phyloP scores from a whole-genome alignment of 768 basidiomycete genomes.

The Amanita jacksonii region DNA sequence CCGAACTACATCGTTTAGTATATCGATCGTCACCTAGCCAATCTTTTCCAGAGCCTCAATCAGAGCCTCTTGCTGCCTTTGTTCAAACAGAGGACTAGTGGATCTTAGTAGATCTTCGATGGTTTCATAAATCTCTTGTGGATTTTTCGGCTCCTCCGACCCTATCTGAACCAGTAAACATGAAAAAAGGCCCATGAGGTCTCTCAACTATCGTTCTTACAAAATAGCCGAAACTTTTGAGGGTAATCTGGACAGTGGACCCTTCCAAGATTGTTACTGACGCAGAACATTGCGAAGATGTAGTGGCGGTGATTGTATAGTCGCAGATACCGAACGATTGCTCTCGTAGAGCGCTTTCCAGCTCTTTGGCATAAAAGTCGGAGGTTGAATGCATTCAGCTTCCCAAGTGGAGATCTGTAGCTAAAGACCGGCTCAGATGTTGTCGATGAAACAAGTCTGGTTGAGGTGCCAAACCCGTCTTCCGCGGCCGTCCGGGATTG shows the following conservation, averaged over 20 bases:
- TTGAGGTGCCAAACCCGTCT: too few species aligned
- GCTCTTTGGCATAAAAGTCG: slow-evolving; percentile 38
- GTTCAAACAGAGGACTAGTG: slow-evolving; percentile 44
- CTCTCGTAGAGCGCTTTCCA: slow-evolving; percentile 45
- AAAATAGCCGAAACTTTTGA: slow-evolving; percentile 48
- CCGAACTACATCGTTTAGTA: too few species aligned
- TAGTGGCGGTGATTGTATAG: slow-evolving; percentile 31
- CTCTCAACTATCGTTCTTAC: slow-evolving; percentile 22
- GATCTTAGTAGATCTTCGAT: slow-evolving; percentile 48
- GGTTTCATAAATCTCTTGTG: slow-evolving; percentile 37
- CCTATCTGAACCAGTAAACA: background rate
- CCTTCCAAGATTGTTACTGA: slow-evolving; percentile 51
- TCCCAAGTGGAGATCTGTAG: background rate
- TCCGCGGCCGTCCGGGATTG: too few species aligned
- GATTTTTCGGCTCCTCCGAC: slow-evolving; percentile 8
- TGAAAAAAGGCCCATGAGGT: too few species aligned
- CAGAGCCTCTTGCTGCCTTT: slow-evolving; percentile 36
- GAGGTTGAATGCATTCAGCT: slow-evolving; percentile 15
- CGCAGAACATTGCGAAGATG: slow-evolving; percentile 40
- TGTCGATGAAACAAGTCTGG: too few species aligned
- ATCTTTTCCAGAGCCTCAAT: slow-evolving; percentile 39
- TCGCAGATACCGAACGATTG: slow-evolving; percentile 46
- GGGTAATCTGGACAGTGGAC: slow-evolving; percentile 30
- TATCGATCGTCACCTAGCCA: slow-evolving; percentile 12
- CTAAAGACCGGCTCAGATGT: background rate